A percentile compares a stretch with the other conserved stretches of the same genome.
phyloP scores from a whole-genome alignment of 2,329 filamentous ascomycete species.

The Pseudogymnoascus sp. region DNA sequence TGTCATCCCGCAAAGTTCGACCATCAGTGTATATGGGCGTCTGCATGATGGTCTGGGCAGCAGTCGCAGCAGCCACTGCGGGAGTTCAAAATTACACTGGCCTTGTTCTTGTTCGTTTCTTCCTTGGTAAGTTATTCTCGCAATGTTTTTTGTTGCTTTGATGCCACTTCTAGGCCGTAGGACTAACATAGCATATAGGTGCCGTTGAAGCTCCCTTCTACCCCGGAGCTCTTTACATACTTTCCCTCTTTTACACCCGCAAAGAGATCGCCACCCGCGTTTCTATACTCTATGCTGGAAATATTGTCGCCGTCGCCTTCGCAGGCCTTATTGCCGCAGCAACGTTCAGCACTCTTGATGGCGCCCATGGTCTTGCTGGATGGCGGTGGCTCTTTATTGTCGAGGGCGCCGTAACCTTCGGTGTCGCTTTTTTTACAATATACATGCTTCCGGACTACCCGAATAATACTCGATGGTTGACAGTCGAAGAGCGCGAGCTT shows the following conservation, averaged over 20 bases:
- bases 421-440: constrained; percentile 31
- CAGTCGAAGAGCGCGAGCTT: constrained; percentile 33
- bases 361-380: constrained; percentile 13
- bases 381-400: constrained; percentile 45
- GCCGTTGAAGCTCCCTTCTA: constrained; percentile 28
- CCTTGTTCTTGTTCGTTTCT: constrained; percentile 30
- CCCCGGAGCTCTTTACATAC: constrained; percentile 40
- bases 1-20: constrained; percentile 27
- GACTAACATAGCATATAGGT: neutral
- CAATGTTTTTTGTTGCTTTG: neutral
- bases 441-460: constrained; percentile 30
- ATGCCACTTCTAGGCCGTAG: neutral
- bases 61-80: constrained; percentile 28
- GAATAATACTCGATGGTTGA: constrained; percentile 34
- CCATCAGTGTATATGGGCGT: constrained; percentile 36
- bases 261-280: constrained; percentile 38
- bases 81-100: constrained; percentile 33
- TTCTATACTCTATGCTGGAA: constrained; percentile 37
- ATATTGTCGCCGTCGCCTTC: constrained; percentile 36
- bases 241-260: constrained; percentile 46
- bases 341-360: constrained; percentile 13
- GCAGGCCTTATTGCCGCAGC: constrained; percentile 48
- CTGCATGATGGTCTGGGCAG: constrained; percentile 30
- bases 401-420: constrained; percentile 44
- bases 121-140: constrained; percentile 18